Evolutionary conservation across 2,329 filamentous ascomycete genomes (phyloP), one percentile per base, ranked within the genome.

Genomic region (Phoma sp.): DNA sequence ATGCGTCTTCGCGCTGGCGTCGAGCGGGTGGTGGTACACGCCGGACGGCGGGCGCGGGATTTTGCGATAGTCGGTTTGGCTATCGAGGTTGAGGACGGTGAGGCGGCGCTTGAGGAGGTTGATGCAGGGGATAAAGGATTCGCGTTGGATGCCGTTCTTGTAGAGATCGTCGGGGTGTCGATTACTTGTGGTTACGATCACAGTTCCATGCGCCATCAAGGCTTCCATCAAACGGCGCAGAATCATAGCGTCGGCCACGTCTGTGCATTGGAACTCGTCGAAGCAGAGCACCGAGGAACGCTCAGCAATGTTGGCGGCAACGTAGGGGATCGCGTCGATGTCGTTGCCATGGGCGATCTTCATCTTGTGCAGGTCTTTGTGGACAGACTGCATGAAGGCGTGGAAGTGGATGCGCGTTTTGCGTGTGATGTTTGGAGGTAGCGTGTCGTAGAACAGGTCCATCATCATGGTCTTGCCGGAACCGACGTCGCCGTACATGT

Each of bases 401-500:
- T 98, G 92, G 77, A 99, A 99, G 79, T 99, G 95, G 69, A 99
- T 97, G 40, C 95, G 84, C 39, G 89, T 96, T 79, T 96, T 97
- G 26, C 87, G 86, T 52, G 82, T 84, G 61, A 98, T 92, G 55
- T 89, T 88, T 14, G 80, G 74, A 0, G 95, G 95, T 18, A 98
- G 80, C 0, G 93, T 97, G 61, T 98, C 93, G 78, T 93, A 96
- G 76, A 98, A 97, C 42, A 99, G 81, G 73, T 99, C 93, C 95
- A 99, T 99, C 71, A 99, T 82, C 95, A 99, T 99, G 2, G 95
- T 99, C 82, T 99, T 99, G 58, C 95, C 95, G 67, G 92, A 96
- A 33, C 95, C 95, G 2, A 99, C 95, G 73, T 99, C 95, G 53
- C 95, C 95, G 69, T 91, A 97, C 74, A 99, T 89, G 76, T 99